Conservation (phyloP, 352 stramenopile species). For the Peronospora destructor region DNA sequence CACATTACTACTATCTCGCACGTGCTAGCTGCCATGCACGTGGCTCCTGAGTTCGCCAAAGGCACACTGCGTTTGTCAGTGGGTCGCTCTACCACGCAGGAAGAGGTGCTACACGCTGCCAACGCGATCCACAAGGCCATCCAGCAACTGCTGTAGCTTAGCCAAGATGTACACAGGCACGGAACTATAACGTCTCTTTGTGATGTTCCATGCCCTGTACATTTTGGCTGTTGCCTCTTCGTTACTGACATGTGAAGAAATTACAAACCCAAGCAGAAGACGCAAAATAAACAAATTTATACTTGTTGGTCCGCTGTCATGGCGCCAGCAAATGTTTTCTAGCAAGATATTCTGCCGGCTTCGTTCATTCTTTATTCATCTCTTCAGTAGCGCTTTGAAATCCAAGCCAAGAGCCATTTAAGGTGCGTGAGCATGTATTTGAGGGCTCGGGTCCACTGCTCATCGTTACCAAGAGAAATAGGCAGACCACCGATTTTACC, state of each 20-base stretch:
- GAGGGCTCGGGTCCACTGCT: slow-evolving; percentile 88
- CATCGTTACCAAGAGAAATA: slow-evolving; percentile 84
- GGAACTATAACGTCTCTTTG: slow-evolving; percentile 15
- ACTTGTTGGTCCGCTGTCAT: slow-evolving; percentile 17
- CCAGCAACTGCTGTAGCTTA: slow-evolving; percentile 25
- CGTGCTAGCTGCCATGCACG: slow-evolving; percentile 91
- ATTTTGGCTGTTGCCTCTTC: background rate
- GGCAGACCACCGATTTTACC: slow-evolving; percentile 87
- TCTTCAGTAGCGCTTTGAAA: slow-evolving; percentile 74
- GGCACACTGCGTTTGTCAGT: slow-evolving; percentile 94
- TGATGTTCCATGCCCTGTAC: slow-evolving; percentile 1
- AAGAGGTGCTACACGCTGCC: slow-evolving; percentile 84
- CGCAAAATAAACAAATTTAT: slow-evolving; percentile 22
- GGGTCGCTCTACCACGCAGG: slow-evolving; percentile 81
- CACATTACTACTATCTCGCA: slow-evolving; percentile 71
- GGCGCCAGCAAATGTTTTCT: slow-evolving; percentile 13
- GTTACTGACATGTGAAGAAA: slow-evolving; percentile 1
- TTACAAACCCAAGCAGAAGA: slow-evolving; percentile 9
- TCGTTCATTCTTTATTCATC: slow-evolving; percentile 16
- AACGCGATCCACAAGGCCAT: slow-evolving; percentile 69
- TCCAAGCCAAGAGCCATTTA: slow-evolving; percentile 91
- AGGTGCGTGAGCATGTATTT: slow-evolving; percentile 90
- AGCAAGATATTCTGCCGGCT: slow-evolving; percentile 16
- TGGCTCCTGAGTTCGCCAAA: slow-evolving; percentile 80
- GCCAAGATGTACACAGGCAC: background rate